A percentile compares a stretch with the other conserved stretches of the same genome.
These are phyloP conservation scores for Bryum argenteum DNA, from an alignment of 225 moss, liverwort and hornwort species.

Conservation along the genomic window DNA sequence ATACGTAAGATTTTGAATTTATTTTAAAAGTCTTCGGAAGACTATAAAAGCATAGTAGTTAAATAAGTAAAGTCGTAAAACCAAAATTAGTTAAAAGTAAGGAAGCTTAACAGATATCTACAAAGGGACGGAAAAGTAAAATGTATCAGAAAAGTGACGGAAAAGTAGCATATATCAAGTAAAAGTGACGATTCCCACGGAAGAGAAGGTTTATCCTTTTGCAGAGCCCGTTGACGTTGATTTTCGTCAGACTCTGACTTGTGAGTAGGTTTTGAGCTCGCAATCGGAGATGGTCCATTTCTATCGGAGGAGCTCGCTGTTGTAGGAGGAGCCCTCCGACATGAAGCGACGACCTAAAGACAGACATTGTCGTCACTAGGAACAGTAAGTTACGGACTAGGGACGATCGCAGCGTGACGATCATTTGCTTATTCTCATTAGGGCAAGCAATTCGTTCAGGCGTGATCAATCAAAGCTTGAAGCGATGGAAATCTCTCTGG, in stretches of 20 bases:
- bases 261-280: not conserved
- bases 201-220: too few species aligned
- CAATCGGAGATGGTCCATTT: not conserved
- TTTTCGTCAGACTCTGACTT: not conserved
- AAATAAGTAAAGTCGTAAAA: too few species aligned
- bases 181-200: too few species aligned
- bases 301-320: not conserved
- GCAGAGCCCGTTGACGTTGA: too few species aligned
- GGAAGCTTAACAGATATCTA: too few species aligned
- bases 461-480: not conserved
- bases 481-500: slow-evolving; percentile 70
- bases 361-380: not conserved
- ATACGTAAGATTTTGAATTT: too few species aligned
- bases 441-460: not conserved
- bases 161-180: too few species aligned
- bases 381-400: not conserved
- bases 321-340: not conserved
- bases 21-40: too few species aligned
- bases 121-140: too few species aligned
- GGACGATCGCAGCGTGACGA: not conserved
- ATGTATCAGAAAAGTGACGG: too few species aligned
- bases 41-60: too few species aligned
- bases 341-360: not conserved
- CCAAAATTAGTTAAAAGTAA: too few species aligned
- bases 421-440: not conserved